Evolutionary conservation across 164 flowering plant species (phyloP).

Genomic region (Magnolia kwangsiensis): DNA sequence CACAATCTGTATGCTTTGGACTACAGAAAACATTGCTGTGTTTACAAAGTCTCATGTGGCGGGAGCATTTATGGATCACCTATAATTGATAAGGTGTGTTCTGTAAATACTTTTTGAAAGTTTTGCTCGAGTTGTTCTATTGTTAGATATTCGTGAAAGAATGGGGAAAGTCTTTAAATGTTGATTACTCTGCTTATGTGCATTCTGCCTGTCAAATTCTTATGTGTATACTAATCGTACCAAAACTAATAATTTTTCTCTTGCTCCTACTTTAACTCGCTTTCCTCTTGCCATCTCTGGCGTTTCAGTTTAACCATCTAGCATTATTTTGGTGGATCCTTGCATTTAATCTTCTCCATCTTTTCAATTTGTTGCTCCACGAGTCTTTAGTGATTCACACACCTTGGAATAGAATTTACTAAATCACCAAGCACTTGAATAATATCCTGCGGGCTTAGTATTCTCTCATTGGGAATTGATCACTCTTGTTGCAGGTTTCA

Average conservation of each 20-base stretch:
- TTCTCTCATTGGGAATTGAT: no score
- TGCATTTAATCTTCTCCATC: no score
- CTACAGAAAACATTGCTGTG: conserved; percentile 53
- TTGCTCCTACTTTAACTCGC: neutral
- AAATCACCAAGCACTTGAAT: no score
- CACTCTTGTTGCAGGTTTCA: neutral
- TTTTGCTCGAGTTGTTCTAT: neutral
- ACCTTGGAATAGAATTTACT: no score
- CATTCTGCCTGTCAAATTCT: neutral
- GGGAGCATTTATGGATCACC: conserved; percentile 94
- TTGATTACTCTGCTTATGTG: neutral
- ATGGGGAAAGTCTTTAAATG: no score
- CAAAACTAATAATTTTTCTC: neutral
- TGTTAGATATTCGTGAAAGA: neutral
- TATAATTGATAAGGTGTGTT: conserved; percentile 61
- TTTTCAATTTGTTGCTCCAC: no score
- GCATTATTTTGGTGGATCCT: no score
- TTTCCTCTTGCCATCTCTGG: neutral
- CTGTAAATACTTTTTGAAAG: conserved; percentile 1
- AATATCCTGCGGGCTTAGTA: neutral
- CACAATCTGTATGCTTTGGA: conserved; percentile 84
- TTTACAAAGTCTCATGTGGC: conserved; percentile 64
- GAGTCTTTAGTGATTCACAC: no score
- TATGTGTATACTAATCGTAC: neutral
- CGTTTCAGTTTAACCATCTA: neutral